phyloP scores from a whole-genome alignment of 352 stramenopile species.

The Globisporangium megalacanthum region DNA sequence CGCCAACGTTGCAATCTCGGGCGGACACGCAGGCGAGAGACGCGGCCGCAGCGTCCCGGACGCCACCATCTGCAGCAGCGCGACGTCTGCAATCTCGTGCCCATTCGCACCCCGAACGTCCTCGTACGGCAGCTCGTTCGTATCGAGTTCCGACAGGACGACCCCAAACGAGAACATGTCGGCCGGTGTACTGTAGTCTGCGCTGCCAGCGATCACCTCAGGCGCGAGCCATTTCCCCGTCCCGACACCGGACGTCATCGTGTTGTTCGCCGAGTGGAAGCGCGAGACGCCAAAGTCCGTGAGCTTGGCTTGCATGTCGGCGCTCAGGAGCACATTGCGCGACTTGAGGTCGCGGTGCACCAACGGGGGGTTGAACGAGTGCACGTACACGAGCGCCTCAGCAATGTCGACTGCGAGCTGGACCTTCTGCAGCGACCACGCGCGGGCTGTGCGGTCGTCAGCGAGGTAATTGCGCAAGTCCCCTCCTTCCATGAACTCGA shows the following conservation, averaged over 20 bases:
- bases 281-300: conserved; percentile 55
- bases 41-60: conserved; percentile 22
- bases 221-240: conserved; percentile 52
- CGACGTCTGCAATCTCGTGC: conserved; percentile 31
- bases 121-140: conserved; percentile 43
- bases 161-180: conserved; percentile 64
- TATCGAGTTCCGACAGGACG: conserved; percentile 52
- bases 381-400: conserved; percentile 10
- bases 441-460: not conserved
- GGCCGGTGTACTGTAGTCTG: conserved; percentile 36
- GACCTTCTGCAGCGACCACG: conserved; percentile 3
- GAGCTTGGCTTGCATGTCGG: conserved; percentile 42
- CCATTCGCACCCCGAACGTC: conserved; percentile 27
- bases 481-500: conserved; percentile 12
- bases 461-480: conserved; percentile 30
- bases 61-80: conserved; percentile 38
- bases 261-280: conserved; percentile 30
- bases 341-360: conserved; percentile 19
- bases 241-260: conserved; percentile 46
- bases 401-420: conserved; percentile 20
- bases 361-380: conserved; percentile 16
- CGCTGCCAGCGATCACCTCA: conserved; percentile 42
- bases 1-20: conserved; percentile 24
- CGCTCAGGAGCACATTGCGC: conserved; percentile 18
- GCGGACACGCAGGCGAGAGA: conserved; percentile 31